phyloP scores from a whole-genome alignment of 2,329 filamentous ascomycete genomes.

The Colletotrichum sp. region DNA sequence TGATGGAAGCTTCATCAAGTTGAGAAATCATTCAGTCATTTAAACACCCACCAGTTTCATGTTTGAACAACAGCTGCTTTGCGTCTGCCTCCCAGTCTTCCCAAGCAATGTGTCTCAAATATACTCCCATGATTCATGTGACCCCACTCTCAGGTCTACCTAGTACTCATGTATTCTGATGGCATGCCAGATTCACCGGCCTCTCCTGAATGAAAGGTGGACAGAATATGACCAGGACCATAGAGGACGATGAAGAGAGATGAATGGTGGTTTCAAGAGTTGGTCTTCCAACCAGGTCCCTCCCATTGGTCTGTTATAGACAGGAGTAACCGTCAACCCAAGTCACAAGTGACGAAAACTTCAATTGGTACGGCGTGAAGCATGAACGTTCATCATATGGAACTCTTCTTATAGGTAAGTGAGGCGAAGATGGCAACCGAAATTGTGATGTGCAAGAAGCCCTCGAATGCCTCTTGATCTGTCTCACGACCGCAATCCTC shows the following conservation, averaged over 20 bases:
- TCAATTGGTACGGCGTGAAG: background rate
- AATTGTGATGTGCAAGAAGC: accelerated
- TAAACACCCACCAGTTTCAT: no score
- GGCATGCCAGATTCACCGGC: background rate
- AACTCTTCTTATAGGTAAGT: background rate
- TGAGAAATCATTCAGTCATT: accelerated
- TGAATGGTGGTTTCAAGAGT: background rate
- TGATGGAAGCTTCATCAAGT: background rate
- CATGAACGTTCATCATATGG: accelerated
- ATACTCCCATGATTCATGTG: background rate
- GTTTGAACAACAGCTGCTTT: background rate
- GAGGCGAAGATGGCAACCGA: background rate
- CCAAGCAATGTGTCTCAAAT: background rate
- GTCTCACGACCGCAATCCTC: accelerated
- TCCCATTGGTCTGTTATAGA: background rate
- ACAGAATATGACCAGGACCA: accelerated
- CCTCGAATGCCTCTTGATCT: accelerated
- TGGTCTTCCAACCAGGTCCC: accelerated
- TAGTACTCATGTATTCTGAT: background rate
- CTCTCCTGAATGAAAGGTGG: background rate
- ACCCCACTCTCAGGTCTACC: background rate
- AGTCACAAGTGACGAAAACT: background rate
- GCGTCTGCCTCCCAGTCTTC: no score
- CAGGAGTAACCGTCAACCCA: background rate
- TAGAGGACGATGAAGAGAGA: accelerated